Evolutionary conservation across 768 basidiomycete species (phyloP), one percentile per base, ranked within the genome.

Genomic region (Pseudohyphozyma bogoriensis): DNA sequence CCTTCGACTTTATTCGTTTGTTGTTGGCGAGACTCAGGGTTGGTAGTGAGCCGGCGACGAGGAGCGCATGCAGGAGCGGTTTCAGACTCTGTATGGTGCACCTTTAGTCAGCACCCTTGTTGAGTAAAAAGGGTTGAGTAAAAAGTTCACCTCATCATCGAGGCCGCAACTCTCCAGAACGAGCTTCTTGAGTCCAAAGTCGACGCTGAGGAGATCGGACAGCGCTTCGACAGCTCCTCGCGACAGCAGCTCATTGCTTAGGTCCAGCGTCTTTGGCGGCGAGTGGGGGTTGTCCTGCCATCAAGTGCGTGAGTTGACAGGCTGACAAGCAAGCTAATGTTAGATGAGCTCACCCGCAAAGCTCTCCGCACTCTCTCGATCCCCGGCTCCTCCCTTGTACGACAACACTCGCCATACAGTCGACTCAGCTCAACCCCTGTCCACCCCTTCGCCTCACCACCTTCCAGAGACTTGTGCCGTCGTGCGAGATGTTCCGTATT

Each of bases 131-230:
- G 3, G 51, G 50, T 32, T 29, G 24, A n/a, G 55, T 28, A 46
- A 46, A 45, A 58, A 8, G 74, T 81, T 58, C 69, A 90, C 90
- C 60, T 80, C 78, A 54, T 89, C 86, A 65, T 91, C 89, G 26
- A 97, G 73, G 66, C 91, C 83, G 69, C 91, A 96, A 71, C 87
- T 86, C 44, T 87, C 82, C 56, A 95, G 80, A 0, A 86, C 83
- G 26, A 93, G 77, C 69, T 89, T 92, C 31, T 85, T 78, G 24
- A 95, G 76, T 0, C 91, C 92, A 87, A 91, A 96, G 73, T 96
- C 89, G 59, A 95, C 85, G 11, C 83, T 82, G 64, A 97, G 83
- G 18, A 95, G 83, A 73, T 97, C 93, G 0, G 93, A 85, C 22
- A 99, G 79, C 22, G 90, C 83, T 16, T 85, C 83, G 0, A 89